A percentile compares a stretch with the other conserved stretches of the same genome.
Evolutionary conservation across 495 filamentous ascomycete genomes (phyloP).

Genomic region (Podospora bellae-mahoneyi): DNA sequence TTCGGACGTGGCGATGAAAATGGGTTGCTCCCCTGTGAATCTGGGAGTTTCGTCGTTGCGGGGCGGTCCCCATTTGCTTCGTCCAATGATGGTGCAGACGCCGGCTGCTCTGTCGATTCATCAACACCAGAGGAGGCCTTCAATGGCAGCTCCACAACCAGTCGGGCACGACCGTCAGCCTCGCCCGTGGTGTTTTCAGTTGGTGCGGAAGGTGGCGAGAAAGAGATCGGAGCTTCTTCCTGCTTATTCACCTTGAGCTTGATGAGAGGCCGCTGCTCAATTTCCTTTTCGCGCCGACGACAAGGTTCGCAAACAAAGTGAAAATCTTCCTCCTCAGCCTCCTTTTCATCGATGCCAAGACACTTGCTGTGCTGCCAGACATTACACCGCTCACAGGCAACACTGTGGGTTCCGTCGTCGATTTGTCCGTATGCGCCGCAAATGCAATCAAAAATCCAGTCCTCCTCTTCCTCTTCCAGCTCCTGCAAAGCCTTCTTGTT

Average conservation of each 20-base stretch:
- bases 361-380: slow-evolving; percentile 96
- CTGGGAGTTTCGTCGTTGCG: slow-evolving; percentile 12
- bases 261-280: slow-evolving; percentile 45
- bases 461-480: slow-evolving; percentile 68
- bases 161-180: slow-evolving; percentile 4
- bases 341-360: slow-evolving; percentile 69
- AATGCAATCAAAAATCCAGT: slow-evolving; percentile 93
- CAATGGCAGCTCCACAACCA: slow-evolving; percentile 22
- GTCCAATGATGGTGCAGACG: background rate
- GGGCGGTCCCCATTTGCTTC: slow-evolving; percentile 1
- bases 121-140: slow-evolving; percentile 2
- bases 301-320: slow-evolving; percentile 83
- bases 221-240: slow-evolving; percentile 32
- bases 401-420: slow-evolving; percentile 87
- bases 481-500: slow-evolving; percentile 70
- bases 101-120: background rate
- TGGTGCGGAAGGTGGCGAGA: slow-evolving; percentile 10
- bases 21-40: slow-evolving; percentile 28
- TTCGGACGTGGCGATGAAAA: slow-evolving; percentile 46
- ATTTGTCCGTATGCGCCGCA: slow-evolving; percentile 88
- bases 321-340: slow-evolving; percentile 83
- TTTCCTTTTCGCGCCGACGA: slow-evolving; percentile 47
- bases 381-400: slow-evolving; percentile 93
- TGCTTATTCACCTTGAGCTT: slow-evolving; percentile 72
- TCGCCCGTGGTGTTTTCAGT: slow-evolving; percentile 7